Evolutionary conservation across 2,329 filamentous ascomycete genomes (phyloP).

Genomic region (Chaetomiaceae sp.): DNA sequence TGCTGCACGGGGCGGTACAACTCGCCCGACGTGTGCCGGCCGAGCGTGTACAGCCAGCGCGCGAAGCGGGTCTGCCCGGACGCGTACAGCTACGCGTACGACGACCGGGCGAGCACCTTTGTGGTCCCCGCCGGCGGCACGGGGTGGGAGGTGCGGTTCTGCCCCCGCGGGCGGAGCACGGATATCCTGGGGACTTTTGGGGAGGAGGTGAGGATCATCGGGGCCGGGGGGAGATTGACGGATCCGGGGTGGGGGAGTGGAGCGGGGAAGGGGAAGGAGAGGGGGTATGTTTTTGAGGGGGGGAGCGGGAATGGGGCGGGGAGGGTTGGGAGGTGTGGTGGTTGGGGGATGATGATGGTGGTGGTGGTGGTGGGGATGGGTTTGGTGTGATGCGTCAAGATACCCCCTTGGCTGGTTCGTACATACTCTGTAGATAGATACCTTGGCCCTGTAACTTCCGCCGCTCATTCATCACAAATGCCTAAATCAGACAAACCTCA

Average conservation of each 20-base stretch:
- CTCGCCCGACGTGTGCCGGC: slow-evolving; percentile 58
- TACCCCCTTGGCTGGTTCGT: too few relatives aligned
- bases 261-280: slow-evolving; percentile 33
- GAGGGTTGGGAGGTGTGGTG: not conserved
- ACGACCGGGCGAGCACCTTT: slow-evolving; percentile 56
- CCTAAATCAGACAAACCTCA: too few relatives aligned
- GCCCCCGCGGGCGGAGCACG: slow-evolving; percentile 59
- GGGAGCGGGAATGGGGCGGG: not conserved
- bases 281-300: slow-evolving; percentile 34
- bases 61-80: slow-evolving; percentile 78
- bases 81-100: slow-evolving; percentile 73
- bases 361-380: not conserved
- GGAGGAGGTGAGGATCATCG: slow-evolving; percentile 46
- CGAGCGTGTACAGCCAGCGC: slow-evolving; percentile 62
- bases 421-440: not conserved
- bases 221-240: slow-evolving; percentile 38
- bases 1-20: slow-evolving; percentile 72
- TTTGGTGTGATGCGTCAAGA: too few relatives aligned
- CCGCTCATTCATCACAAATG: too few relatives aligned
- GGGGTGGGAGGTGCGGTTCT: slow-evolving; percentile 76
- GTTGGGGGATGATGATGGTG: not conserved
- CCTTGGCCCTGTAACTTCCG: too few relatives aligned
- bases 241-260: slow-evolving; percentile 33
- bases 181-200: slow-evolving; percentile 53
- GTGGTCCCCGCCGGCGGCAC: slow-evolving; percentile 56